Evolutionary conservation across 306 rosid species (phyloP).

Genomic region (Prunus mira): DNA sequence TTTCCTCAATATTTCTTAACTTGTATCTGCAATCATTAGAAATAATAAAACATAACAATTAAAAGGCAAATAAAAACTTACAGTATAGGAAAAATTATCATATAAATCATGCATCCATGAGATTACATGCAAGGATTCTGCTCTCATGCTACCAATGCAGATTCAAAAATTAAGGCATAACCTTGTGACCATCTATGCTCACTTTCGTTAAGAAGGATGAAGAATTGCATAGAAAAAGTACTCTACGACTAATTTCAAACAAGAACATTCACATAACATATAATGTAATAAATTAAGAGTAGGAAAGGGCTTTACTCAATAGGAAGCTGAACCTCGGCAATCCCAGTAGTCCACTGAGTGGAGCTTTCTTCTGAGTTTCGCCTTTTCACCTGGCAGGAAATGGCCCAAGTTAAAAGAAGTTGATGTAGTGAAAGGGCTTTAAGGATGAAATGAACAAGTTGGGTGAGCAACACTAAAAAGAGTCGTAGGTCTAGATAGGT

Average conservation of each 20-base stretch:
- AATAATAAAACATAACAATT: neutral
- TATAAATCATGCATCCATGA: neutral
- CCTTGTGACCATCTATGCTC: neutral
- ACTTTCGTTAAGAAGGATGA: neutral
- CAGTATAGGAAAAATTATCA: neutral
- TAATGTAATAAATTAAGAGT: neutral
- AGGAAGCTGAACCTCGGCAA: slow-evolving; percentile 97
- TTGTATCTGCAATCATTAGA: slow-evolving; percentile 59
- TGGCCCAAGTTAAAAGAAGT: neutral
- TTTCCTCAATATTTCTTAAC: slow-evolving; percentile 90
- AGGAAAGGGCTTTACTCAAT: slow-evolving; percentile 67
- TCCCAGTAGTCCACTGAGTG: slow-evolving; percentile 99
- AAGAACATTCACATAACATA: neutral
- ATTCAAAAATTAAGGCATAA: neutral
- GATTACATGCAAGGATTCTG: neutral
- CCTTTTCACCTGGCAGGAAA: slow-evolving; percentile 67
- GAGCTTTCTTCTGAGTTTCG: slow-evolving; percentile 96
- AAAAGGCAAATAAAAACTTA: neutral
- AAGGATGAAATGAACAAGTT: neutral
- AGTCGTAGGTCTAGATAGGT: neutral
- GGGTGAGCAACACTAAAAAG: neutral
- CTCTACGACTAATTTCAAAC: neutral
- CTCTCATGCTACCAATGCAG: neutral
- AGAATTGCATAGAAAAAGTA: neutral
- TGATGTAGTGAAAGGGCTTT: neutral